These are phyloP conservation scores for Celoporthe dispersa DNA, from an alignment of 2,329 filamentous ascomycete species.

Conservation along the genomic window DNA sequence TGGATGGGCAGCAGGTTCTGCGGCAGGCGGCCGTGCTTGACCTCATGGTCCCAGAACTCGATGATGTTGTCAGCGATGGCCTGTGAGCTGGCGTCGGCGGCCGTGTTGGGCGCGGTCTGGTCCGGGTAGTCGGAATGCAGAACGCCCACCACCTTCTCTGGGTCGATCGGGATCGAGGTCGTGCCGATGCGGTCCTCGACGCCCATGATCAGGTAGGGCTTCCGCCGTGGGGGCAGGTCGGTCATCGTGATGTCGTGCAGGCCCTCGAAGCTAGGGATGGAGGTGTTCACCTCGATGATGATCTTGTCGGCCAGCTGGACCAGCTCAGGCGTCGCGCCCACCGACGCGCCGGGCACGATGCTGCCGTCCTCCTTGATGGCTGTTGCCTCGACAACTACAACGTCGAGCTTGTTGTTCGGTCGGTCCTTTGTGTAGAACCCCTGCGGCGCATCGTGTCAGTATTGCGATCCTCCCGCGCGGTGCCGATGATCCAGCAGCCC, in stretches of 20 bases:
- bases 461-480: background rate
- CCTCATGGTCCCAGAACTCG: slow-evolving; percentile 84
- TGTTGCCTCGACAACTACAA: slow-evolving; percentile 83
- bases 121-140: slow-evolving; percentile 86
- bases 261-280: slow-evolving; percentile 82
- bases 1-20: slow-evolving; percentile 79
- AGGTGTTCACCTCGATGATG: slow-evolving; percentile 90
- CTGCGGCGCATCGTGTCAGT: slow-evolving; percentile 41
- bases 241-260: slow-evolving; percentile 91
- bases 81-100: slow-evolving; percentile 73
- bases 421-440: slow-evolving; percentile 85
- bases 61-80: slow-evolving; percentile 81
- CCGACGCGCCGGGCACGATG: slow-evolving; percentile 84
- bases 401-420: slow-evolving; percentile 74
- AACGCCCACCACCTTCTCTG: slow-evolving; percentile 80
- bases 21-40: slow-evolving; percentile 76
- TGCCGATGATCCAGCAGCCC: background rate
- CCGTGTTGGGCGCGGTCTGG: slow-evolving; percentile 72
- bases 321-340: slow-evolving; percentile 83
- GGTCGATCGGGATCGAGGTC: slow-evolving; percentile 80
- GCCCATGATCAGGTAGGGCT: slow-evolving; percentile 83
- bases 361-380: slow-evolving; percentile 88
- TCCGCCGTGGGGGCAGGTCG: slow-evolving; percentile 78
- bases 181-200: slow-evolving; percentile 87
- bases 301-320: slow-evolving; percentile 92